These are phyloP conservation scores for Dryas alaskensis DNA, from an alignment of 306 rosid species.

Conservation along the genomic window DNA sequence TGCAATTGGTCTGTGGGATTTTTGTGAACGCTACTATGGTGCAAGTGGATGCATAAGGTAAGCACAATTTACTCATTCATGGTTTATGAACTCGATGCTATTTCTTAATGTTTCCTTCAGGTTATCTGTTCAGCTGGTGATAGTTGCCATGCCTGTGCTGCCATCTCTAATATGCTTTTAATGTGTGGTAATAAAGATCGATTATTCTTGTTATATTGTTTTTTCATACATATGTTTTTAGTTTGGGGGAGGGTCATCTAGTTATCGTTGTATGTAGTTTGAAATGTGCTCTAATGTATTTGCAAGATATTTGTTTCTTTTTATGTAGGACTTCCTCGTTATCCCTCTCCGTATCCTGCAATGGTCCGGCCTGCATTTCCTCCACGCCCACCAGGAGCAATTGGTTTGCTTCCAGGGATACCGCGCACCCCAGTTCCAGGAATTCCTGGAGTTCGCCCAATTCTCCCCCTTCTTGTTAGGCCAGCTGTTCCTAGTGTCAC, in stretches of 20 bases:
- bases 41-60: conserved; percentile 75
- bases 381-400: conserved; percentile 73
- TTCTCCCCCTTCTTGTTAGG: conserved; percentile 71
- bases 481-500: conserved; percentile 69
- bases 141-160: conserved; percentile 77
- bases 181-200: conserved; percentile 76
- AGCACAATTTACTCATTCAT: conserved; percentile 48
- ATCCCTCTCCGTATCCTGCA: conserved; percentile 68
- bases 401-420: conserved; percentile 61
- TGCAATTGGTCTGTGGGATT: conserved; percentile 70
- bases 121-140: conserved; percentile 91
- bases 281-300: conserved; percentile 56
- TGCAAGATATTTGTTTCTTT: conserved; percentile 59
- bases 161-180: conserved; percentile 83
- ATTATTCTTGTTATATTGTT: conserved; percentile 43
- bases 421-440: conserved; percentile 82
- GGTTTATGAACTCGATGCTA: conserved; percentile 57
- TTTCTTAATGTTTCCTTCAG: conserved; percentile 71
- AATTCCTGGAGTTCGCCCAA: conserved; percentile 76
- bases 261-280: conserved; percentile 18
- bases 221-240: conserved; percentile 24
- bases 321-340: conserved; percentile 87
- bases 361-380: conserved; percentile 75
- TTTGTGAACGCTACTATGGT: conserved; percentile 61
- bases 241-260: conserved; percentile 32